These are phyloP conservation scores for Lactifluus volemus DNA, from an alignment of 768 basidiomycete genomes.

Conservation along the genomic window DNA sequence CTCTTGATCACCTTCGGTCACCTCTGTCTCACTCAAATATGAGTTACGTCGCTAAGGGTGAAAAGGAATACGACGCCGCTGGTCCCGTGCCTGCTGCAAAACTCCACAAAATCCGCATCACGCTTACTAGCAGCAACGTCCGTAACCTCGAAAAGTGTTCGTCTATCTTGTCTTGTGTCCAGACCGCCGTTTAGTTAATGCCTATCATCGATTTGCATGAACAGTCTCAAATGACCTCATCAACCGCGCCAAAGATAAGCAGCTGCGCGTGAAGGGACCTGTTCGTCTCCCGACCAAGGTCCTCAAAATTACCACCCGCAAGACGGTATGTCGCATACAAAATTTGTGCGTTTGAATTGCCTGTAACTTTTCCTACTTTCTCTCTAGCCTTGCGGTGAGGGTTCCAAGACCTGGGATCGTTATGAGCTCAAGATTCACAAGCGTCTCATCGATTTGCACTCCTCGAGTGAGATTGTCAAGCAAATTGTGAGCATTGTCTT, in stretches of 20 bases:
- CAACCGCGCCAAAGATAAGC: conserved; percentile 99
- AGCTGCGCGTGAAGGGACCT: conserved; percentile 97
- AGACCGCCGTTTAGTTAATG: background rate
- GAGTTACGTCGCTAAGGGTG: conserved; percentile 99
- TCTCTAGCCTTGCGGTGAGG: conserved; percentile 94
- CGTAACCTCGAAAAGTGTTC: conserved; percentile 97
- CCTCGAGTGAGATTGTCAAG: conserved; percentile 98
- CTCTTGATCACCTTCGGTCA: conserved; percentile 22
- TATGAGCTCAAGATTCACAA: conserved; percentile 99
- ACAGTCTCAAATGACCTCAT: conserved; percentile 93
- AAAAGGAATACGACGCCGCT: conserved; percentile 95
- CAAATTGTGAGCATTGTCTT: conserved; percentile 70
- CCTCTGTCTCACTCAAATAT: conserved; percentile 40
- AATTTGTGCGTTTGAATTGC: background rate
- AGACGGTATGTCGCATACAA: conserved; percentile 59
- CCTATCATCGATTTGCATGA: background rate
- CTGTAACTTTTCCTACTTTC: background rate
- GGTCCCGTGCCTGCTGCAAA: conserved; percentile 81
- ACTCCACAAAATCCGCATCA: conserved; percentile 99
- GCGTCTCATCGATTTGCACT: conserved; percentile 97
- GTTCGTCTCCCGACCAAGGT: conserved; percentile 99
- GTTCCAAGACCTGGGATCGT: conserved; percentile 99
- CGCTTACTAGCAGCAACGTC: conserved; percentile 96
- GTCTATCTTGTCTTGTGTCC: conserved; percentile 19
- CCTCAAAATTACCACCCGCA: conserved; percentile 98